Base-by-base conservation (phyloP, 2,329 filamentous ascomycete genomes). In the Periconia sp. region DNA sequence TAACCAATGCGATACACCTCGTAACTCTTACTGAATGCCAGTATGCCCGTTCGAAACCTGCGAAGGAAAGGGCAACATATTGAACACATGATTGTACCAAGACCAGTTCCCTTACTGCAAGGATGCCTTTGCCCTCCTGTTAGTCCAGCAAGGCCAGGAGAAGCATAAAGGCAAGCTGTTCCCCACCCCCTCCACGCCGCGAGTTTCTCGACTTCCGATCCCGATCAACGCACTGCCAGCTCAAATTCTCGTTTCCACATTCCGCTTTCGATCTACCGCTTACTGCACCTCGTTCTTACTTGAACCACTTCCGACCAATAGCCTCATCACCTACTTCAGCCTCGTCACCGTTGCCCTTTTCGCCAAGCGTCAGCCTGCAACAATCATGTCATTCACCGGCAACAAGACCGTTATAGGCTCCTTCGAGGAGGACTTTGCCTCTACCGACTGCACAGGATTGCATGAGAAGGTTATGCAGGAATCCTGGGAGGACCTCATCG, bases 341-440 rank as follows among this genome's bases (percentile, higher is more conserved):
- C 25, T 28, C 25, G 25, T 28, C 25, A 28, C 21, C 35, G 23
- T 38, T 29, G 23, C 23, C 35, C 35, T 34, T 29, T 38, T 29
- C 35, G 35, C 35, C 35, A 38, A 38, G 35, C 23, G 12, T 38
- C 16, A 19, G 22, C 13, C 23, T 17, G 17, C 28, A 46, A 22
- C 39, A 52, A 57, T 22, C 46, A 55, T 55, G 54, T 55, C 51
- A 28, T 45, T 55, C 41, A 41, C 51, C 47, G 31, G 55, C 36
- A 5, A 51, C 25, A 12, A 15, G 25, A 19, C 43, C 23, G 43
- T 46, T 26, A 8, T 31, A 9, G 42, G 32, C n/a, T 24, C 34
- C 8, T 19, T 28, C 25, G 25, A 28, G 13, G 34, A 28, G 34
- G 15, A 32, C 4, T 17, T 29, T 15, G 12, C 13, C 23, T 34